phyloP scores from a whole-genome alignment of 2,329 filamentous ascomycete species.

The Fusarium redolens region DNA sequence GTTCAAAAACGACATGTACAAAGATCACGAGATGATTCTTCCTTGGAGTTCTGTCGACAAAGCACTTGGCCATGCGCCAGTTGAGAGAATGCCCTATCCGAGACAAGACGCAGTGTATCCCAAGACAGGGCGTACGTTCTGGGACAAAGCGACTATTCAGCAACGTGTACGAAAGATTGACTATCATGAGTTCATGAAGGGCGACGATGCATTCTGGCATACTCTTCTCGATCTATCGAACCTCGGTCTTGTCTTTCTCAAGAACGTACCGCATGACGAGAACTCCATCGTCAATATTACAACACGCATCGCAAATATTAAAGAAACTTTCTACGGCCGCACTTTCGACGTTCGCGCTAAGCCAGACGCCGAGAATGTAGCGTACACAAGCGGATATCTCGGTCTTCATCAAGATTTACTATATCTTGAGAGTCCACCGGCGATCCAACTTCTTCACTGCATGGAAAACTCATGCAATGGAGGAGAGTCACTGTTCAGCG shows the following conservation, averaged over 20 bases:
- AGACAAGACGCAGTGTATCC: slow-evolving; percentile 45
- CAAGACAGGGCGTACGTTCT: slow-evolving; percentile 52
- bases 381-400: slow-evolving; percentile 84
- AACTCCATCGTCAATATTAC: slow-evolving; percentile 75
- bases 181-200: slow-evolving; percentile 78
- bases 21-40: slow-evolving; percentile 50
- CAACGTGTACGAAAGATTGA: slow-evolving; percentile 67
- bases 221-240: slow-evolving; percentile 71
- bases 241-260: slow-evolving; percentile 82
- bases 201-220: slow-evolving; percentile 64
- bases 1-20: slow-evolving; percentile 65
- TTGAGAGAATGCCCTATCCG: slow-evolving; percentile 39
- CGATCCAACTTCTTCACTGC: slow-evolving; percentile 90
- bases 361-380: slow-evolving; percentile 86
- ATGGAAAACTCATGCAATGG: slow-evolving; percentile 82
- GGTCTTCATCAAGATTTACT: slow-evolving; percentile 94
- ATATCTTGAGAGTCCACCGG: slow-evolving; percentile 83
- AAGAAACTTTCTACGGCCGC: slow-evolving; percentile 89
- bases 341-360: slow-evolving; percentile 92
- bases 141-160: slow-evolving; percentile 54
- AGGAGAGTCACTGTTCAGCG: slow-evolving; percentile 88
- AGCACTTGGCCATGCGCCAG: slow-evolving; percentile 38
- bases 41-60: slow-evolving; percentile 53
- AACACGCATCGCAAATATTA: slow-evolving; percentile 78
- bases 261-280: slow-evolving; percentile 76